Base-by-base conservation (phyloP, 208 protist species). In the Lotmaria passim region DNA sequence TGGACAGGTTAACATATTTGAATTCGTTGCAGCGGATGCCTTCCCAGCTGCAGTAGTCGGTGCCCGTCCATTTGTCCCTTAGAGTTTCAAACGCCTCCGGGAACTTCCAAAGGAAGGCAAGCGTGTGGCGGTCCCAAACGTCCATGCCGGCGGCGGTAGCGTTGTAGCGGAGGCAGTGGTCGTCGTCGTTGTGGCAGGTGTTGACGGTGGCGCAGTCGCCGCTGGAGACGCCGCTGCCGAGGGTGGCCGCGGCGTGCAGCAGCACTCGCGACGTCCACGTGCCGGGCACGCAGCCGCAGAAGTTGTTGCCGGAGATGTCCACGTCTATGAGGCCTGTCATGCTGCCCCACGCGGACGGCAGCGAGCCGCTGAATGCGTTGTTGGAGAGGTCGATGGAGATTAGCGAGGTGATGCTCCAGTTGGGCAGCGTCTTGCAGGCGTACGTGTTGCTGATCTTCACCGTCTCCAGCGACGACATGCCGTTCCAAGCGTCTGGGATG, bases 21-120 rank as follows among this genome's bases (percentile, higher is more conserved):
- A 21, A 23, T 7, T 38, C 43, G 28, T 66, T 55, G 70, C 70
- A 76, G 26, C n/a, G 58, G 47, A 76, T 31, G 33, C 61, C 60
- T 1, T 11, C 6, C 55, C 51, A 76, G 44, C 46, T 65, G 61
- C 70, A 76, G 61, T 60, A 76, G 55, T 76, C 31, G 1, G 60
- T 52, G 53, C 66, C 52, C 23, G 55, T 47, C 55, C 55, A 61
- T 7, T 3, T 2, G 53, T 7, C 8, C 41, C 0, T 17, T 4
- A 71, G 65, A n/a, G 2, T 7, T 3, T 21, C 1, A 26, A 59
- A 44, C 19, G 7, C 10, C 14, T 31, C 34, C 7, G 21, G 41
- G 41, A 53, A 55, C 17, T 14, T 3, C 52, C 33, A 8, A 6
- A 61, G 55, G 55, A 61, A 47, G 23, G n/a, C 7, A 10, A 33